Conservation (phyloP, 139 green algal species). For the Haematococcus sp. region DNA sequence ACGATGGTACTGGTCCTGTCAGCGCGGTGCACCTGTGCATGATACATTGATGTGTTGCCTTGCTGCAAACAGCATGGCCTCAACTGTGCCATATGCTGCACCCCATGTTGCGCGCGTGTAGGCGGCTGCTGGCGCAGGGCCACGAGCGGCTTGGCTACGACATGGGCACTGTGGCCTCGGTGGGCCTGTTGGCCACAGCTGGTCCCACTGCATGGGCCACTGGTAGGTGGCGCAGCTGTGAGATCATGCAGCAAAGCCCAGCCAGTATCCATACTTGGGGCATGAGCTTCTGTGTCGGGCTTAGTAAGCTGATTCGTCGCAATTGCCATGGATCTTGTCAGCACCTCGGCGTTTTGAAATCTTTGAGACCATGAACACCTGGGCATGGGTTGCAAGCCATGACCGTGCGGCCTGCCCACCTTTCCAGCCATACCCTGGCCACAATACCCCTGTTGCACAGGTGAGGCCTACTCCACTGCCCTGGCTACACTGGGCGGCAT, state of each 20-base stretch:
- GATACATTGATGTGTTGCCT: no score
- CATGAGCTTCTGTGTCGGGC: neutral
- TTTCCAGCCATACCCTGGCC: no score
- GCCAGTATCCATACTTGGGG: neutral
- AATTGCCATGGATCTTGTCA: neutral
- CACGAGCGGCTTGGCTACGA: constrained; percentile 42
- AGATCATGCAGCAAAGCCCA: neutral
- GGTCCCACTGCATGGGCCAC: constrained; percentile 14
- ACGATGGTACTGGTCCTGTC: no score
- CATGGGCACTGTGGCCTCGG: constrained; percentile 37
- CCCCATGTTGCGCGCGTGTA: no score
- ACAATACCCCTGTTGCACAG: no score
- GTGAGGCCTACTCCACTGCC: constrained; percentile 16
- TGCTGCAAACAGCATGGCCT: no score
- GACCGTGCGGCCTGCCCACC: no score
- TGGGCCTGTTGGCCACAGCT: constrained; percentile 25
- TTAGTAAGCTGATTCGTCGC: neutral
- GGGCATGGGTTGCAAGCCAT: no score
- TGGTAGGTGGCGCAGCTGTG: neutral
- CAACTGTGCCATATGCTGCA: no score
- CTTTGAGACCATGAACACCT: no score
- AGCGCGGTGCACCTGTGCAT: no score
- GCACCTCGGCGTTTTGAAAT: no score
- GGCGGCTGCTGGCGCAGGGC: constrained; percentile 40
- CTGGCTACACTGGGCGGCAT: constrained; percentile 34